Conservation (phyloP, 2,329 filamentous ascomycete genomes). For the Ophiostoma sp. region DNA sequence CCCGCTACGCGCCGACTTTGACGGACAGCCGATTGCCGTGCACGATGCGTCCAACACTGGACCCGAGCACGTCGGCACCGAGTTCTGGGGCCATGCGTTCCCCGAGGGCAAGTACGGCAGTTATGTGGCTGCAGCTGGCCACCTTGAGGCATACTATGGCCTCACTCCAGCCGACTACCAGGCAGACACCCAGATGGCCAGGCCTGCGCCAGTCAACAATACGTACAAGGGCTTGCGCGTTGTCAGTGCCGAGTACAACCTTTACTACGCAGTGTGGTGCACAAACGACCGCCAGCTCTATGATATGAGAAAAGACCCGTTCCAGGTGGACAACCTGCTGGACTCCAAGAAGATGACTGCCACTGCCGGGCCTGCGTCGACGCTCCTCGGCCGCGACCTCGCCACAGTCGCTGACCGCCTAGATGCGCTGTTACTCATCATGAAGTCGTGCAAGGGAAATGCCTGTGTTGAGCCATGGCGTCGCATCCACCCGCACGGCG, state of each 20-base stretch:
- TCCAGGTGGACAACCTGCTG: constrained; percentile 45
- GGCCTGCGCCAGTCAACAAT: constrained; percentile 36
- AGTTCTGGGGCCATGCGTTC: constrained; percentile 47
- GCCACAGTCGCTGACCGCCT: constrained; percentile 44
- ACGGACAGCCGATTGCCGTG: constrained; percentile 46
- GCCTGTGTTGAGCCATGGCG: constrained; percentile 52
- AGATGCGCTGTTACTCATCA: constrained; percentile 52
- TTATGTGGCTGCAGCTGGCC: constrained; percentile 21
- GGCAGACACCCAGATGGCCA: neutral
- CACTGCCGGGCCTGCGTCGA: constrained; percentile 17
- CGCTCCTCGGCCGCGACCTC: constrained; percentile 32
- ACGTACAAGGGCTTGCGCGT: constrained; percentile 57
- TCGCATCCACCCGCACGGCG: constrained; percentile 47
- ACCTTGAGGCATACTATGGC: constrained; percentile 15
- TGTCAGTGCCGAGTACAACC: constrained; percentile 47
- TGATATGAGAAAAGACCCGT: constrained; percentile 43
- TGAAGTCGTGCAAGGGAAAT: constrained; percentile 53
- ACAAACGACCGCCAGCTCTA: constrained; percentile 62
- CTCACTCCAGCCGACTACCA: neutral
- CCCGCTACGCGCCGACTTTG: constrained; percentile 44
- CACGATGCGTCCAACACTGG: constrained; percentile 27
- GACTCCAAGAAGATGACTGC: constrained; percentile 20
- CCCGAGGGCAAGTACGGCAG: constrained; percentile 33
- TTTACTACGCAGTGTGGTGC: constrained; percentile 65
- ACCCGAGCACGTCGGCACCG: constrained; percentile 52